Conservation (phyloP, 164 flowering plant genomes). For the Echeveria elegans region DNA sequence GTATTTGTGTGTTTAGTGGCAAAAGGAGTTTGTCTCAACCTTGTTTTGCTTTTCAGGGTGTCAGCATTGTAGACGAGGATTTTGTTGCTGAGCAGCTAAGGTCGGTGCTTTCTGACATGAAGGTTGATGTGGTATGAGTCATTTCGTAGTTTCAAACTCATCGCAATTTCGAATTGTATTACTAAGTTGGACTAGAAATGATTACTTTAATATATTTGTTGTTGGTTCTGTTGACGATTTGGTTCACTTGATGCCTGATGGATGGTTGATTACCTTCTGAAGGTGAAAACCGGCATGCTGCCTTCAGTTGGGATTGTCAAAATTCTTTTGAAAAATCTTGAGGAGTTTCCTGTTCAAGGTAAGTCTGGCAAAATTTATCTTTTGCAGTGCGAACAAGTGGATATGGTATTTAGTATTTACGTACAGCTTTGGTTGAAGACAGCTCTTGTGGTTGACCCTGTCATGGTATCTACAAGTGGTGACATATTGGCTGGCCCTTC, state of each 20-base stretch:
- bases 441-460: constrained; percentile 98
- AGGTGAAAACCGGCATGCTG: constrained; percentile 99
- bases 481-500: constrained; percentile 81
- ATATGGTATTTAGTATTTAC: constrained; percentile 16
- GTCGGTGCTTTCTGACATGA: constrained; percentile 92
- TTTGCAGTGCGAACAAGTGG: background rate
- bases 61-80: constrained; percentile 50
- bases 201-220: background rate
- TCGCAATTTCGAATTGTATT: background rate
- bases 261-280: background rate
- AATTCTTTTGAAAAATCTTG: constrained; percentile 41
- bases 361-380: background rate
- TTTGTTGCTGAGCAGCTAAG: constrained; percentile 67
- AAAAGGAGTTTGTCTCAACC: background rate
- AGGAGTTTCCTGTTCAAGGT: constrained; percentile 70
- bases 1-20: background rate
- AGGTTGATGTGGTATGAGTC: constrained; percentile 73
- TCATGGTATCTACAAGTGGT: constrained; percentile 97
- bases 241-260: background rate
- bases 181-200: background rate
- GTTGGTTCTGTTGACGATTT: background rate
- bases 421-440: constrained; percentile 36
- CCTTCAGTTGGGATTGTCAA: constrained; percentile 68
- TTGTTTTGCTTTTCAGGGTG: constrained; percentile 36
- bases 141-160: background rate